phyloP scores from a whole-genome alignment of 345 rosid species.

The Eucalyptus paniculata region DNA sequence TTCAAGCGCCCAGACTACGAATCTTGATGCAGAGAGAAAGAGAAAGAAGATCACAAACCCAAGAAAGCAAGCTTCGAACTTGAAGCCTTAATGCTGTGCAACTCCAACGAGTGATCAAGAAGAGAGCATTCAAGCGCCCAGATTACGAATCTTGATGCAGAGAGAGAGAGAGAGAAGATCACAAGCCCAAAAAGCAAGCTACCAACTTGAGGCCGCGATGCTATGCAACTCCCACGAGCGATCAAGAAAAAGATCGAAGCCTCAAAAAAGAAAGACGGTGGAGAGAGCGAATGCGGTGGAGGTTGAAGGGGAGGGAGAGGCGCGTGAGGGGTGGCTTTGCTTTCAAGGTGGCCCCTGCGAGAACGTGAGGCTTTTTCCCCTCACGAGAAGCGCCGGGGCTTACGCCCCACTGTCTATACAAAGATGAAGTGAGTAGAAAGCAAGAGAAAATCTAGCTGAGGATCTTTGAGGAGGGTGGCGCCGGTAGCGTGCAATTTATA shows the following conservation, averaged over 20 bases:
- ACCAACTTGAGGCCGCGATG: neutral
- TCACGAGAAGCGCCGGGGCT: neutral
- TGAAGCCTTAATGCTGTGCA: neutral
- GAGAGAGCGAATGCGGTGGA: neutral
- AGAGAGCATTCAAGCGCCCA: conserved; percentile 6
- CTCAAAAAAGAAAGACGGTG: neutral
- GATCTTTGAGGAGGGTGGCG: neutral
- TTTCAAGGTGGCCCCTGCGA: neutral
- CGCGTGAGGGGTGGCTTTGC: neutral
- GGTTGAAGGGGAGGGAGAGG: neutral
- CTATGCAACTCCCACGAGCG: neutral
- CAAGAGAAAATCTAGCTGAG: neutral
- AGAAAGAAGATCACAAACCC: neutral
- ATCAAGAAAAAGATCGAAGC: neutral
- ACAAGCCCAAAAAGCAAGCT: neutral
- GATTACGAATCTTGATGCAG: neutral
- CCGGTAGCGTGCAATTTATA: neutral
- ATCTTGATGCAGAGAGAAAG: neutral
- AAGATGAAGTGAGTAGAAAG: neutral
- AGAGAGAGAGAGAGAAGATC: neutral
- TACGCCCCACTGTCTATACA: neutral
- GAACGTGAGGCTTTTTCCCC: neutral
- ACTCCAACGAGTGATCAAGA: neutral
- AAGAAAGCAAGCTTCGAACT: neutral
- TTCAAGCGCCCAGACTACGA: conserved; percentile 4